Base-by-base conservation (phyloP, 1,284 basidiomycete species). In the Irpex rosettiformis region DNA sequence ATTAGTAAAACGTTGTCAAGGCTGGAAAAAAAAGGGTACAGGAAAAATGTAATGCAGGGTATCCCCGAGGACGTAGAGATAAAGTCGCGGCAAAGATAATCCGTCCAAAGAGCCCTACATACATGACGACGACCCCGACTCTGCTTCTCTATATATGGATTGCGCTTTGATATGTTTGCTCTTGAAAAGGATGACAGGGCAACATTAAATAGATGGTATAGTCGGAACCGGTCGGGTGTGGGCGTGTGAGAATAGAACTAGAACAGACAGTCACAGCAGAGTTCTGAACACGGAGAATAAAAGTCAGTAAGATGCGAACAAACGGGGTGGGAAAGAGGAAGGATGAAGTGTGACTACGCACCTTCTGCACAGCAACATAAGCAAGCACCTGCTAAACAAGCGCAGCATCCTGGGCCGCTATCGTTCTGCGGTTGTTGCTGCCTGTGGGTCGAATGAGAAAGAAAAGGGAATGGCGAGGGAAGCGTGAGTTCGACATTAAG, bases 181-280 rank as follows among this genome's bases (percentile, higher is more conserved):
- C n/a, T n/a, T n/a, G n/a, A n/a, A n/a, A n/a, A n/a, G 11, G 28
- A 52, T 24, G 30, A 48, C 47, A 53, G 51, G 53, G 47, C 48
- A n/a, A 13, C 49, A 25, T 42, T 52, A 73, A 77, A 67, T 76
- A 90, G 91, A 90, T 91, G 62, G 93, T 85, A 76, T 99, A 97
- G 83, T 99, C 95, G 72, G 96, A 99, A 52, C 93, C 90, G 74
- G 97, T 92, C 49, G 98, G n/a, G 79, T 64, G 75, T 74, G 37
- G 97, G 96, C 58, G 85, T 84, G 79, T 98, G 94, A 51, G 91
- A 81, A 94, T 96, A 99, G 21, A 96, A 96, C 57, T 72, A 89
- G 76, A 88, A 82, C 59, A 89, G 71, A 70, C 88, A 90, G 58
- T 88, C 88, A 72, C 87, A 88, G 56, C 79, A 79, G 8, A 89